A percentile compares a stretch with the other conserved stretches of the same genome.
Evolutionary conservation across 495 filamentous ascomycete species (phyloP).

Genomic region (Tuber brumale): DNA sequence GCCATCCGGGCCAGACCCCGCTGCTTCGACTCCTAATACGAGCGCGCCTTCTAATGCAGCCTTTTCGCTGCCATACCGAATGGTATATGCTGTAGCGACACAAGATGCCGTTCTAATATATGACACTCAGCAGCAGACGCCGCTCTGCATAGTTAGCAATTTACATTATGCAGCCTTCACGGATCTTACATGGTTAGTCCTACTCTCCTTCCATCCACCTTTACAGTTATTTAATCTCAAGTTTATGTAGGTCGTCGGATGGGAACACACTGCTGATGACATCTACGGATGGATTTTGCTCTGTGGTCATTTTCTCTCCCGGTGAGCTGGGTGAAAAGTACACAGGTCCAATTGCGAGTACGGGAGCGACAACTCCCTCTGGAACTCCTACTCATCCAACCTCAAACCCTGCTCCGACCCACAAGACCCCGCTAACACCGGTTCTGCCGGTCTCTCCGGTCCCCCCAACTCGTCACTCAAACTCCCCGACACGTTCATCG

Average conservation of each 20-base stretch:
- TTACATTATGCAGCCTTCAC: constrained; percentile 96
- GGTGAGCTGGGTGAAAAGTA: constrained; percentile 87
- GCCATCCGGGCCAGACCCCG: constrained; percentile 44
- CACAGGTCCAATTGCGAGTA: constrained; percentile 52
- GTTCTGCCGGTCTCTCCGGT: constrained; percentile 51
- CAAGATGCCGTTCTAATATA: constrained; percentile 95
- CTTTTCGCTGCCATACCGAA: constrained; percentile 82
- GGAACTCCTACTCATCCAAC: constrained; percentile 58
- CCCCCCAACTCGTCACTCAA: constrained; percentile 54
- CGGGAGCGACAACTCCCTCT: constrained; percentile 44
- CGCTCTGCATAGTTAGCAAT: constrained; percentile 89
- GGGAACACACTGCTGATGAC: constrained; percentile 88
- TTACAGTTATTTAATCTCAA: constrained; percentile 32
- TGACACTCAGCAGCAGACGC: constrained; percentile 93
- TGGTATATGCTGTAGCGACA: constrained; percentile 95
- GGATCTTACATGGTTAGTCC: constrained; percentile 80
- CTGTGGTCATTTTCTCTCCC: constrained; percentile 71
- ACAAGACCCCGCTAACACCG: constrained; percentile 52
- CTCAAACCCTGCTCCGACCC: constrained; percentile 55
- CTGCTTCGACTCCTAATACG: constrained; percentile 52
- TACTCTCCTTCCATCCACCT: constrained; percentile 5
- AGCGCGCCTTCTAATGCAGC: constrained; percentile 55
- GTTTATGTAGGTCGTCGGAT: constrained; percentile 71
- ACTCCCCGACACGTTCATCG: constrained; percentile 73
- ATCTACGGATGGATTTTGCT: constrained; percentile 97